Evolutionary conservation across 345 rosid genomes (phyloP).

Genomic region (Salix purpurea): DNA sequence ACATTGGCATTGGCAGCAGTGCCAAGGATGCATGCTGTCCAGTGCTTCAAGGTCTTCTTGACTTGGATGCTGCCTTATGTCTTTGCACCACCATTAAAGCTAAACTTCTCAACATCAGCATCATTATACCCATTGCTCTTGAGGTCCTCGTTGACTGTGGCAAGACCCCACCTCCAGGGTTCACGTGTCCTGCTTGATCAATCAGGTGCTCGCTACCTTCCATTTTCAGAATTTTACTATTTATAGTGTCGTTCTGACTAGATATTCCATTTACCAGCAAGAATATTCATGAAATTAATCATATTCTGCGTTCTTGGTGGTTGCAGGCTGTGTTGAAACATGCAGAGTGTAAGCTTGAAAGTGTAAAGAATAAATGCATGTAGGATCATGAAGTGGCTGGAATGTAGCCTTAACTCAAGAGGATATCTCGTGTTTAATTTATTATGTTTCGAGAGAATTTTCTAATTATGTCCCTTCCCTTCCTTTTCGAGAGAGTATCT

Average conservation of each 20-base stretch:
- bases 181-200: slow-evolving; percentile 50
- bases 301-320: not conserved
- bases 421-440: not conserved
- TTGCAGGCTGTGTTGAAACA: not conserved
- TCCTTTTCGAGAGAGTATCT: not conserved
- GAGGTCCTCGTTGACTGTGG: slow-evolving; percentile 79
- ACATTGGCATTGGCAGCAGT: slow-evolving; percentile 65
- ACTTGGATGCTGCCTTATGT: slow-evolving; percentile 83
- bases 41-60: slow-evolving; percentile 60
- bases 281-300: not conserved
- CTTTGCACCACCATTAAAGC: slow-evolving; percentile 78
- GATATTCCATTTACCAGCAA: not conserved
- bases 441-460: not conserved
- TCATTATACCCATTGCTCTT: slow-evolving; percentile 80
- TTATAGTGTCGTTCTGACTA: not conserved
- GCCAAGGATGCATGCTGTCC: slow-evolving; percentile 85
- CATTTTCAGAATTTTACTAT: not conserved
- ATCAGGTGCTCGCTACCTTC: not conserved
- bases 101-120: slow-evolving; percentile 68
- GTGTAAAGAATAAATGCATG: not conserved
- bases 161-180: slow-evolving; percentile 64
- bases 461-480: not conserved
- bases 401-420: not conserved
- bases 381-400: not conserved
- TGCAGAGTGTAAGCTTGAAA: not conserved